These are phyloP conservation scores for Pichia sp. DNA, from an alignment of 1,139 yeast genomes.

Conservation along the genomic window DNA sequence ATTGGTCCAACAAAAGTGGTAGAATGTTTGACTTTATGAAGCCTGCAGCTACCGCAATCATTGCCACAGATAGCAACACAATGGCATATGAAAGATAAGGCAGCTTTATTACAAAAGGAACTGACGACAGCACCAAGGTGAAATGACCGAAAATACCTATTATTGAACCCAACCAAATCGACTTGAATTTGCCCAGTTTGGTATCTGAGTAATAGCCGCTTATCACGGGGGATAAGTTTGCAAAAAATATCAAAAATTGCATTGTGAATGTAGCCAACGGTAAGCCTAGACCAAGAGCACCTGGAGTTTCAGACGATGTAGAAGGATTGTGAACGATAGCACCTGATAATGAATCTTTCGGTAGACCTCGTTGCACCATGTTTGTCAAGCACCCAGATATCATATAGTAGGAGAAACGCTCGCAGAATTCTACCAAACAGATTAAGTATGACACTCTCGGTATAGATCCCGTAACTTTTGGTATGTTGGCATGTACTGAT, in stretches of 20 bases:
- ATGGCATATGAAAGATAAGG: constrained; percentile 36
- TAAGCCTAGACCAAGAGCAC: constrained; percentile 42
- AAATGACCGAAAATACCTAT: constrained; percentile 41
- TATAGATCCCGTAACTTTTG: constrained; percentile 34
- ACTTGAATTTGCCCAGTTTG: constrained; percentile 40
- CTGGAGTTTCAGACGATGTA: constrained; percentile 36
- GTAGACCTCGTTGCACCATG: constrained; percentile 47
- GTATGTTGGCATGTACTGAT: neutral
- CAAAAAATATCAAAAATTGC: constrained; percentile 39
- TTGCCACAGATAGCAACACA: constrained; percentile 37
- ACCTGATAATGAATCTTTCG: constrained; percentile 36
- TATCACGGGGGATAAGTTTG: constrained; percentile 42
- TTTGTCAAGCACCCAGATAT: constrained; percentile 42
- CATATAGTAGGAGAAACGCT: constrained; percentile 46
- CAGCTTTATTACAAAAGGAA: constrained; percentile 37
- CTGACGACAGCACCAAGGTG: constrained; percentile 40
- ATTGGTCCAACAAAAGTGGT: constrained; percentile 52
- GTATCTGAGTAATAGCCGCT: constrained; percentile 47
- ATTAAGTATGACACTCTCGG: constrained; percentile 41
- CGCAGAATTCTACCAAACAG: constrained; percentile 45
- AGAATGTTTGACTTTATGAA: constrained; percentile 50
- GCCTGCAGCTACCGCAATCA: constrained; percentile 45
- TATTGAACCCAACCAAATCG: constrained; percentile 41
- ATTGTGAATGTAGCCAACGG: constrained; percentile 41
- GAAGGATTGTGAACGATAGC: constrained; percentile 40